These are phyloP conservation scores for Scopulariopsis brevicaulis DNA, from an alignment of 2,329 filamentous ascomycete species.

Conservation along the genomic window DNA sequence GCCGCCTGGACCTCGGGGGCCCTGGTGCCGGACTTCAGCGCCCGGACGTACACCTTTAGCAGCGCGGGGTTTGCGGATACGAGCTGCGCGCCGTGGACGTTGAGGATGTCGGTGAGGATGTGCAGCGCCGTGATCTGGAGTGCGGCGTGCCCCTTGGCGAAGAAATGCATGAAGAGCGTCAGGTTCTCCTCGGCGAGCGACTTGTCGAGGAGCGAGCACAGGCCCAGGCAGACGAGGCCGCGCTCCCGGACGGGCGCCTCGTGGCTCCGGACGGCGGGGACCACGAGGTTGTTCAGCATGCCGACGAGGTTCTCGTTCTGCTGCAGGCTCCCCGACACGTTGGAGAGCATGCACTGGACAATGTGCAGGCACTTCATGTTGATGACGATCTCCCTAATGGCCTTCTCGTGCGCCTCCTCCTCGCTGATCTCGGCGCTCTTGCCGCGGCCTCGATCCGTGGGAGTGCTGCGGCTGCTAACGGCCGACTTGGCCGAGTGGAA, in stretches of 20 bases:
- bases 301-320: conserved; percentile 84
- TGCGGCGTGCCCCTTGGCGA: conserved; percentile 80
- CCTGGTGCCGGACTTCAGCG: conserved; percentile 60
- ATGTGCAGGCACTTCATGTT: conserved; percentile 99
- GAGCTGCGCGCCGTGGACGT: conserved; percentile 75
- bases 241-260: conserved; percentile 87
- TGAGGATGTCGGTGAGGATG: conserved; percentile 86
- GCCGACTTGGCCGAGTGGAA: conserved; percentile 92
- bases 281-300: conserved; percentile 96
- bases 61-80: conserved; percentile 56
- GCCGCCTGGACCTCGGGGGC: conserved; percentile 67
- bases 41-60: conserved; percentile 76
- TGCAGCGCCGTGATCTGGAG: conserved; percentile 85
- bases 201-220: conserved; percentile 85
- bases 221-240: conserved; percentile 76
- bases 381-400: conserved; percentile 82
- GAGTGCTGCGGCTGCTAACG: conserved; percentile 54
- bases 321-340: conserved; percentile 79
- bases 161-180: conserved; percentile 89
- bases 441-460: conserved; percentile 29
- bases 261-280: conserved; percentile 87
- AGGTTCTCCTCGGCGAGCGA: conserved; percentile 88
- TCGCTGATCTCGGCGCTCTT: conserved; percentile 37
- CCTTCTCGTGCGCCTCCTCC: conserved; percentile 61
- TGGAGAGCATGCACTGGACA: conserved; percentile 93